Evolutionary conservation across 2,329 filamentous ascomycete genomes (phyloP).

Genomic region (Talaromyces sp.): DNA sequence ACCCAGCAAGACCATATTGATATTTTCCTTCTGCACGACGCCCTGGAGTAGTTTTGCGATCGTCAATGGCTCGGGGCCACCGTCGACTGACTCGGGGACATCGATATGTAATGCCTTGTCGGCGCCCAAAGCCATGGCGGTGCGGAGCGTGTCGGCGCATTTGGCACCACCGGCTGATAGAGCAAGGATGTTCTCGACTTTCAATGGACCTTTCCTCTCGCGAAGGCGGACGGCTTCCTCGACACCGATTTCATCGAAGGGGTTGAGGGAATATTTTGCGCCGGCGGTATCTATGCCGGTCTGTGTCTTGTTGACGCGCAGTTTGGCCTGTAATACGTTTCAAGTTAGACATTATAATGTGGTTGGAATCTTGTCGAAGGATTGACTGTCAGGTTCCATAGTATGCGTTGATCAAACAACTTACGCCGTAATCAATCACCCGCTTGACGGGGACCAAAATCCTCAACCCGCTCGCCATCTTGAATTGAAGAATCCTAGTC

Average conservation of each 20-base stretch:
- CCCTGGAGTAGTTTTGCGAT: constrained; percentile 84
- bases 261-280: constrained; percentile 98
- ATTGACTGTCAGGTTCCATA: neutral
- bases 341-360: neutral
- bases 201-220: constrained; percentile 71
- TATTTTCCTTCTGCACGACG: constrained; percentile 75
- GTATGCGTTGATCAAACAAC: constrained; percentile 27
- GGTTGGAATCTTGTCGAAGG: no score
- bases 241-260: constrained; percentile 96
- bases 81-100: constrained; percentile 63
- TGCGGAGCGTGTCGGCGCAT: constrained; percentile 80
- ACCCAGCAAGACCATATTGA: constrained; percentile 87
- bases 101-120: constrained; percentile 89
- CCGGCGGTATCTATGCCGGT: constrained; percentile 87
- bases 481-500: constrained; percentile 3
- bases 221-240: constrained; percentile 94
- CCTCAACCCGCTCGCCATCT: constrained; percentile 52
- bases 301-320: constrained; percentile 63
- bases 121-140: constrained; percentile 97
- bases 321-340: constrained; percentile 53
- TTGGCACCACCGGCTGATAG: constrained; percentile 86
- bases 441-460: constrained; percentile 77
- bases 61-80: constrained; percentile 71
- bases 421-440: constrained; percentile 81
- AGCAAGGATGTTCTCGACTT: constrained; percentile 87